These are phyloP conservation scores for Coemansia sp. DNA, from an alignment of 192 early-diverging fungal genomes.

Conservation along the genomic window DNA sequence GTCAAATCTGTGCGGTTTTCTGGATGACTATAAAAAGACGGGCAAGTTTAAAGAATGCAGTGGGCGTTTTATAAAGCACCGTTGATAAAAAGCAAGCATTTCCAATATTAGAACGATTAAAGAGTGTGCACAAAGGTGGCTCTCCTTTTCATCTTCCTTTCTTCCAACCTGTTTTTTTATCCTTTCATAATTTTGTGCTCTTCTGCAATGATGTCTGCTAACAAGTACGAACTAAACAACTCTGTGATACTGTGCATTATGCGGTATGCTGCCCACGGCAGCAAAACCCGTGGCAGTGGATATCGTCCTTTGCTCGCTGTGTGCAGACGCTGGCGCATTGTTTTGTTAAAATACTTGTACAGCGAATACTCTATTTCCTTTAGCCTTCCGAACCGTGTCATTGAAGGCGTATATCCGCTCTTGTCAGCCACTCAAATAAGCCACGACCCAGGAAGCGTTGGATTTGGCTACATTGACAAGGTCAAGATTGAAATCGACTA, in stretches of 20 bases:
- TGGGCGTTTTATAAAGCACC: conserved; percentile 56
- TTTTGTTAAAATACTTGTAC: neutral
- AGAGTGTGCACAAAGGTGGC: neutral
- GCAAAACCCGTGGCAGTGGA: neutral
- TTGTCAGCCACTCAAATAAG: neutral
- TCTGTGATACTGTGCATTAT: conserved; percentile 8
- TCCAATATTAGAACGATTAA: neutral
- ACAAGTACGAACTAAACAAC: neutral
- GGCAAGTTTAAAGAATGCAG: conserved; percentile 81
- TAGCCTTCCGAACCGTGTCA: neutral
- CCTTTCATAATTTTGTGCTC: neutral
- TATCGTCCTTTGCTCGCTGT: conserved; percentile 3
- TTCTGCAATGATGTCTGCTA: neutral
- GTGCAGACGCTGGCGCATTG: neutral
- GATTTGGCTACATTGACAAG: neutral
- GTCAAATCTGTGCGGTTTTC: conserved; percentile 67
- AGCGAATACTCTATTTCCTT: neutral
- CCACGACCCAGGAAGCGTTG: neutral
- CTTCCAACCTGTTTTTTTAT: neutral
- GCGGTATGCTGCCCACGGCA: neutral
- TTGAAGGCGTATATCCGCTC: neutral
- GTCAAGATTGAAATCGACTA: conserved; percentile 12
- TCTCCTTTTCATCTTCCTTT: neutral
- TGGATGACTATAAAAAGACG: conserved; percentile 70
- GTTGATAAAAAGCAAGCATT: neutral